Conservation (phyloP, 441 rosid species). For the Aquilaria agallochum region DNA sequence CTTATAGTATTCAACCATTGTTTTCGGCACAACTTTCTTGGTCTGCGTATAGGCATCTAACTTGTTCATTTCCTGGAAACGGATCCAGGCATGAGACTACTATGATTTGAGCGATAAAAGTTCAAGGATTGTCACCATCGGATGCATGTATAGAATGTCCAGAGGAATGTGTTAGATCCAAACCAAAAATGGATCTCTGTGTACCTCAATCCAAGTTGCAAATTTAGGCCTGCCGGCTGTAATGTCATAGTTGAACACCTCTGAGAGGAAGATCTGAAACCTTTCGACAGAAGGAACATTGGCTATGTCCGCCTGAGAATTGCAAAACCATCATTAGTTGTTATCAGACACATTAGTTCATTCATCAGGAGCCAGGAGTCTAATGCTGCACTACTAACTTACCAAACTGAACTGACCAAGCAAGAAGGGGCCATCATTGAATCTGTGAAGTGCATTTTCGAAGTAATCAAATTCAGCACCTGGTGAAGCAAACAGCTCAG, state of each 20-base stretch:
- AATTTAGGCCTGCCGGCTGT: slow-evolving; percentile 76
- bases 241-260: slow-evolving; percentile 49
- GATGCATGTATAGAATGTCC: background rate
- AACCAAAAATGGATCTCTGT: background rate
- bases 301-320: slow-evolving; percentile 67
- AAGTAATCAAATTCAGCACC: slow-evolving; percentile 70
- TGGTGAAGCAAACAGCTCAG: slow-evolving; percentile 19
- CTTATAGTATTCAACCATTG: slow-evolving; percentile 35
- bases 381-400: slow-evolving; percentile 4
- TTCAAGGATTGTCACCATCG: background rate
- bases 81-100: background rate
- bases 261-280: slow-evolving; percentile 45
- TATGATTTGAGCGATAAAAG: background rate
- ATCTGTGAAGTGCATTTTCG: slow-evolving; percentile 63
- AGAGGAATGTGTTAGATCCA: too few relatives aligned
- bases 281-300: slow-evolving; percentile 68
- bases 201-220: slow-evolving; percentile 77
- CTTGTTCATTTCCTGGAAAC: slow-evolving; percentile 71
- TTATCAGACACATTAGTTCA: background rate
- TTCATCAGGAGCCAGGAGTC: too few relatives aligned
- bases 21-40: slow-evolving; percentile 42
- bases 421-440: slow-evolving; percentile 85
- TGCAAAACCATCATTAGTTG: background rate
- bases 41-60: slow-evolving; percentile 68
- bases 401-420: slow-evolving; percentile 81